Percentiles rank a stretch among this genome's conserved stretches.
Evolutionary conservation across 2,329 filamentous ascomycete genomes (phyloP).

Genomic region (Cryphonectria naterciae): DNA sequence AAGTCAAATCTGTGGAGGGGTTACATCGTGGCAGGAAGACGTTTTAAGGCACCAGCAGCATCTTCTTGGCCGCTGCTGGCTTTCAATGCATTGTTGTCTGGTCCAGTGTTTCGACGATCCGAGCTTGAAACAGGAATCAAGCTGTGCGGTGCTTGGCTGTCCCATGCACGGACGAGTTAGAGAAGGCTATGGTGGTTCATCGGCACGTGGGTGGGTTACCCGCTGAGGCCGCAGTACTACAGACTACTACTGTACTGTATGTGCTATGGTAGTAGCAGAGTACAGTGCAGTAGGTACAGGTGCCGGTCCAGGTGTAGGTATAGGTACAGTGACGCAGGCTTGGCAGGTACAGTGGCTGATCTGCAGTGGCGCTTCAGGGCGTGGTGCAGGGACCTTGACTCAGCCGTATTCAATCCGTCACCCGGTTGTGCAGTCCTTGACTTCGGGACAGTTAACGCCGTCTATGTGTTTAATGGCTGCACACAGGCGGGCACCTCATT

Average conservation of each 20-base stretch:
- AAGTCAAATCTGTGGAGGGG: not conserved
- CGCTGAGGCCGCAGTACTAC: not conserved
- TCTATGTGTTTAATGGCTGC: no score
- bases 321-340: not conserved
- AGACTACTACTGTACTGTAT: no score
- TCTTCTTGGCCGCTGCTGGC: not conserved
- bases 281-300: not conserved
- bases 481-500: no score
- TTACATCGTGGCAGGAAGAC: not conserved
- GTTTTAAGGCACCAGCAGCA: not conserved
- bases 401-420: not conserved
- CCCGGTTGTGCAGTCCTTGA: not conserved
- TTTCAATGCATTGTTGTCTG: not conserved
- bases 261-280: not conserved
- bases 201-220: not conserved
- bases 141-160: not conserved
- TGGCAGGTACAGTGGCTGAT: not conserved
- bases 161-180: not conserved
- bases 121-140: not conserved
- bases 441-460: not conserved
- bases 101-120: slow-evolving; percentile 2
- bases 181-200: not conserved
- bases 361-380: slow-evolving; percentile 2
- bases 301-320: no score
- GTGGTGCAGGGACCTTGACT: not conserved